Conservation (phyloP, 2,329 filamentous ascomycete genomes). For the Colletotrichum caudatum region DNA sequence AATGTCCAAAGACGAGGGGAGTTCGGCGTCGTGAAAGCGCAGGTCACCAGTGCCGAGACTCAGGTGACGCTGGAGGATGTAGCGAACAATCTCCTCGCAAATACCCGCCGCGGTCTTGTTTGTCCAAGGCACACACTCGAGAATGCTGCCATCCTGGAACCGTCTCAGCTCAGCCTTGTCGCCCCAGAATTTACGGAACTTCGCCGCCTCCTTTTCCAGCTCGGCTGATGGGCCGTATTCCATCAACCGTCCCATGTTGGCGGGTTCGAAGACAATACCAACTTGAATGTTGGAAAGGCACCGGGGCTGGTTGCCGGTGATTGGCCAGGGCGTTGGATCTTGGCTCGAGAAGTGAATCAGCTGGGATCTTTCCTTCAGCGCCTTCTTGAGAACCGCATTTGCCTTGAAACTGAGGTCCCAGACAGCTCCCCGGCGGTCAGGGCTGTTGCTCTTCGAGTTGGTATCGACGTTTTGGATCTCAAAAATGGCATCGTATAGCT, state of each 20-base stretch:
- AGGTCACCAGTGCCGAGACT: slow-evolving; percentile 67
- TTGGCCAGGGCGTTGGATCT: slow-evolving; percentile 57
- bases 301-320: slow-evolving; percentile 47
- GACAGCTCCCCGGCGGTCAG: slow-evolving; percentile 58
- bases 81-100: slow-evolving; percentile 82
- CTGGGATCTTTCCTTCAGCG: slow-evolving; percentile 79
- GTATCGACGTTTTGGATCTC: slow-evolving; percentile 52
- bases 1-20: slow-evolving; percentile 61
- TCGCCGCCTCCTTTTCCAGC: slow-evolving; percentile 82
- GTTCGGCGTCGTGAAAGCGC: slow-evolving; percentile 62
- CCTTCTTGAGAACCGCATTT: slow-evolving; percentile 74
- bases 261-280: slow-evolving; percentile 78
- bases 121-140: slow-evolving; percentile 91
- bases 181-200: slow-evolving; percentile 94
- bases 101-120: slow-evolving; percentile 73
- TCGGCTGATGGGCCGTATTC: slow-evolving; percentile 91
- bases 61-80: slow-evolving; percentile 78
- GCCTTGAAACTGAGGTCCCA: slow-evolving; percentile 67
- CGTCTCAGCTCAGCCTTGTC: slow-evolving; percentile 91
- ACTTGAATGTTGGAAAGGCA: slow-evolving; percentile 62
- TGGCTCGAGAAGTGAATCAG: slow-evolving; percentile 71
- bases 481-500: slow-evolving; percentile 65
- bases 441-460: slow-evolving; percentile 44
- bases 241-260: slow-evolving; percentile 79
- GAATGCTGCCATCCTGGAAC: slow-evolving; percentile 94